A percentile compares a stretch with the other conserved stretches of the same genome.
Evolutionary conservation across 2,329 filamentous ascomycete genomes (phyloP).

Genomic region (Aspergillus sp.): DNA sequence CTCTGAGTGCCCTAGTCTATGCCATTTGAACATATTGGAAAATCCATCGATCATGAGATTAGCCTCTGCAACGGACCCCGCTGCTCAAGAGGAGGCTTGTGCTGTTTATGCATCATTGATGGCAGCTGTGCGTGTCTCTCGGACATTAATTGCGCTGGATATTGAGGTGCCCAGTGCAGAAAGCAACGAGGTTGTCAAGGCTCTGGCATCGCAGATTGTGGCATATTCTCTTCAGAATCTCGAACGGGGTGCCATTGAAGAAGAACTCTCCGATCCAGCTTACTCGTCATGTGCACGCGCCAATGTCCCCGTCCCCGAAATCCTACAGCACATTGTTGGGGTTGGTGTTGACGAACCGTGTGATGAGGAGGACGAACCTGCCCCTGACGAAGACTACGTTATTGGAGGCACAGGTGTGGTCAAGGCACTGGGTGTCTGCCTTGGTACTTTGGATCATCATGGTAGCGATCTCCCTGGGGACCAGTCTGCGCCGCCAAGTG

Average conservation of each 20-base stretch:
- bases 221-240: slow-evolving; percentile 92
- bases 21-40: slow-evolving; percentile 81
- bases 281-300: slow-evolving; percentile 40
- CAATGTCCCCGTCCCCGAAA: slow-evolving; percentile 67
- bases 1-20: slow-evolving; percentile 74
- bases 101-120: slow-evolving; percentile 89
- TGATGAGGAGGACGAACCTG: slow-evolving; percentile 60
- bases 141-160: slow-evolving; percentile 80
- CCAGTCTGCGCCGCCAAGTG: slow-evolving; percentile 43
- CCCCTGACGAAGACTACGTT: slow-evolving; percentile 89
- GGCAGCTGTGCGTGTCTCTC: slow-evolving; percentile 78
- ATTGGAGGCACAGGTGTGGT: slow-evolving; percentile 94
- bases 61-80: slow-evolving; percentile 73
- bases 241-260: slow-evolving; percentile 68
- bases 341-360: slow-evolving; percentile 51
- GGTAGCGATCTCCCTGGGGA: slow-evolving; percentile 32
- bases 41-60: slow-evolving; percentile 63
- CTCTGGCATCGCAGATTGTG: slow-evolving; percentile 88
- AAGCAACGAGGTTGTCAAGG: slow-evolving; percentile 86
- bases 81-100: slow-evolving; percentile 84
- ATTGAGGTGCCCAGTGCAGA: slow-evolving; percentile 79
- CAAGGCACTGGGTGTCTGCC: slow-evolving; percentile 84
- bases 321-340: slow-evolving; percentile 81
- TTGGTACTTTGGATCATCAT: slow-evolving; percentile 70
- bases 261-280: slow-evolving; percentile 45